Conservation (phyloP, 768 basidiomycete genomes). For the Suillus decipiens region DNA sequence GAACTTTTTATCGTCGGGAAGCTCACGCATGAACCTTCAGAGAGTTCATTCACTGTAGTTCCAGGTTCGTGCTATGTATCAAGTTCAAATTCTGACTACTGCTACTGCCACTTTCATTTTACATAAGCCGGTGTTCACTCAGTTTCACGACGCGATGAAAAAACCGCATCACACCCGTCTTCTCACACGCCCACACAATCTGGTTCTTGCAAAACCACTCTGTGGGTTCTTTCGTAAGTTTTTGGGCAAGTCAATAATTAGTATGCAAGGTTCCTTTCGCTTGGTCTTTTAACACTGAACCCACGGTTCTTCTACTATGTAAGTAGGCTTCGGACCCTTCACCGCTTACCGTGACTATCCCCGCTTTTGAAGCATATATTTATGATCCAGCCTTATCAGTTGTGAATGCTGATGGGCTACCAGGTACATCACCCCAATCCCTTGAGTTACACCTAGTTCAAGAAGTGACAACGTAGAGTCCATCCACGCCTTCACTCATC, state of each 20-base stretch:
- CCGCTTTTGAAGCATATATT: not conserved
- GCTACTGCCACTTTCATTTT: slow-evolving; percentile 28
- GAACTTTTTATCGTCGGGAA: slow-evolving; percentile 31
- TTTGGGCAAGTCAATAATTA: not conserved
- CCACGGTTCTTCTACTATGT: not conserved
- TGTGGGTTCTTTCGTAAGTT: not conserved
- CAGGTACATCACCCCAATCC: not conserved
- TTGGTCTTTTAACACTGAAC: not conserved
- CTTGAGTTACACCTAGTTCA: not conserved
- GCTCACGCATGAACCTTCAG: slow-evolving; percentile 30
- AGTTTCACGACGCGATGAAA: no score
- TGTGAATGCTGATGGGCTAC: not conserved
- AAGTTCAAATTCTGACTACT: no score
- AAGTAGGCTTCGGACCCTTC: not conserved
- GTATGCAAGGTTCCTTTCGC: not conserved
- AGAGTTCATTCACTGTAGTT: no score
- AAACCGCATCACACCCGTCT: not conserved
- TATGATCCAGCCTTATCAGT: not conserved
- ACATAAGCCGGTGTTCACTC: not conserved
- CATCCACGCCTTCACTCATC: not conserved
- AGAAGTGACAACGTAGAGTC: not conserved
- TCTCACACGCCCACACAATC: not conserved
- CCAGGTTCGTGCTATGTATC: no score
- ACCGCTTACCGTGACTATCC: not conserved
- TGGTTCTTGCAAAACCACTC: not conserved